Evolutionary conservation across 305 asterid species (phyloP).

Genomic region (Fraxinus greggii): DNA sequence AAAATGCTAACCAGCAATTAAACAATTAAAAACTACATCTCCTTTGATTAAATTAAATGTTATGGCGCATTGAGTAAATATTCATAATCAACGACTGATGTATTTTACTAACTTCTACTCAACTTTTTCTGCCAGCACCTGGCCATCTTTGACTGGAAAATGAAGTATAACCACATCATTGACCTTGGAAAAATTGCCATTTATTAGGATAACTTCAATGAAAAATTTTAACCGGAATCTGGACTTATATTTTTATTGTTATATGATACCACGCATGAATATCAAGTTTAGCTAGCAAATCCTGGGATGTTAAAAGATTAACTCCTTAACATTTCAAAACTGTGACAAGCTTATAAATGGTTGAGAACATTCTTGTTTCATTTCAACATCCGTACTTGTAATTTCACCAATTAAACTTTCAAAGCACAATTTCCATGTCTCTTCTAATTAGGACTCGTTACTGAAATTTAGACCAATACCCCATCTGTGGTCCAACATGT

Average conservation of each 20-base stretch:
- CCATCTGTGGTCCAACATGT: neutral
- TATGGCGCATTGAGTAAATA: neutral
- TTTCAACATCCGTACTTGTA: neutral
- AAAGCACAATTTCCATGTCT: neutral
- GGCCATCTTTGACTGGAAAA: neutral
- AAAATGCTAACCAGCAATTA: neutral
- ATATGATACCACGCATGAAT: neutral
- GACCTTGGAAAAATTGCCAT: neutral
- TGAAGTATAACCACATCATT: neutral
- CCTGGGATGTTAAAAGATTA: neutral
- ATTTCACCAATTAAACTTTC: neutral
- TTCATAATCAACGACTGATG: neutral
- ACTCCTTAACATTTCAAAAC: neutral
- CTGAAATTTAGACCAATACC: neutral
- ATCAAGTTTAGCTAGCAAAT: neutral
- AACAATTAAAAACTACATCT: neutral
- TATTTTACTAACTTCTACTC: neutral
- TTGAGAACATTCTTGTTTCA: neutral
- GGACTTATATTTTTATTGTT: neutral
- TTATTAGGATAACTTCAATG: neutral
- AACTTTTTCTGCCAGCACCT: neutral
- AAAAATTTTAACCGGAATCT: neutral
- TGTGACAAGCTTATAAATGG: neutral
- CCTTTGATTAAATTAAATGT: neutral
- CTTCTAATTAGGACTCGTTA: neutral